Evolutionary conservation across 2,329 filamentous ascomycete species (phyloP).

Genomic region (Neofusicoccum ribis): DNA sequence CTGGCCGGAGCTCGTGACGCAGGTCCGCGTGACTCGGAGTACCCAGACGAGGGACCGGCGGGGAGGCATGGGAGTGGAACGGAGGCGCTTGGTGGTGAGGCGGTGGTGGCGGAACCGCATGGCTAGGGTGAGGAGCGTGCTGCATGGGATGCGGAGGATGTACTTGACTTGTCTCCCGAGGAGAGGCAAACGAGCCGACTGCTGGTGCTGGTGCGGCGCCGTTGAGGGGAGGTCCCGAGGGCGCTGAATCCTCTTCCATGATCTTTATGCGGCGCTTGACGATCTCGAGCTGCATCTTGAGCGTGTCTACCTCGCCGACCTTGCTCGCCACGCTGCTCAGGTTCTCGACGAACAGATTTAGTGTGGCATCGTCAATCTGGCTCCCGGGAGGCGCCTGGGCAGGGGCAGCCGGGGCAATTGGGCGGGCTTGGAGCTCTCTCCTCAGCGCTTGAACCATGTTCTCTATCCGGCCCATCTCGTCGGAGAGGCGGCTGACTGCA

Average conservation of each 20-base stretch:
- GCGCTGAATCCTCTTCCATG: slow-evolving; percentile 30
- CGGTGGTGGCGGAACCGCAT: not conserved
- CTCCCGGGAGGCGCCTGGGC: slow-evolving; percentile 13
- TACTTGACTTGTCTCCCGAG: not conserved
- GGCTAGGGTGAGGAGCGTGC: not conserved
- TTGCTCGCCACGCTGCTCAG: slow-evolving; percentile 43
- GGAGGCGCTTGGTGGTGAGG: not conserved
- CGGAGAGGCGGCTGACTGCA: slow-evolving; percentile 40
- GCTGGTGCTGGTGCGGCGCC: not conserved
- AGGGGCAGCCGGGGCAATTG: slow-evolving; percentile 11
- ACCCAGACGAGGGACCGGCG: slow-evolving; percentile 1
- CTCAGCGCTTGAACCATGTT: slow-evolving; percentile 38
- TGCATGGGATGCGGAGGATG: slow-evolving; percentile 7
- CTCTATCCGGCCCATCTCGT: slow-evolving; percentile 42
- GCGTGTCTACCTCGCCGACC: slow-evolving; percentile 47
- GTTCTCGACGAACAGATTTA: slow-evolving; percentile 48
- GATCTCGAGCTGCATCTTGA: slow-evolving; percentile 50
- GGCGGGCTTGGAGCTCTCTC: slow-evolving; percentile 33
- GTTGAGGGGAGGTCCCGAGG: slow-evolving; percentile 22
- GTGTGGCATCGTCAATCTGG: slow-evolving; percentile 36
- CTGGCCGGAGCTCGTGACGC: slow-evolving; percentile 10
- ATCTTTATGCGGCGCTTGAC: slow-evolving; percentile 48
- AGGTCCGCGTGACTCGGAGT: slow-evolving; percentile 7
- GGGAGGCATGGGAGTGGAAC: not conserved
- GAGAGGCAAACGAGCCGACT: not conserved